These are phyloP conservation scores for Fusarium nematophilum DNA, from an alignment of 2,329 filamentous ascomycete genomes.

Conservation along the genomic window DNA sequence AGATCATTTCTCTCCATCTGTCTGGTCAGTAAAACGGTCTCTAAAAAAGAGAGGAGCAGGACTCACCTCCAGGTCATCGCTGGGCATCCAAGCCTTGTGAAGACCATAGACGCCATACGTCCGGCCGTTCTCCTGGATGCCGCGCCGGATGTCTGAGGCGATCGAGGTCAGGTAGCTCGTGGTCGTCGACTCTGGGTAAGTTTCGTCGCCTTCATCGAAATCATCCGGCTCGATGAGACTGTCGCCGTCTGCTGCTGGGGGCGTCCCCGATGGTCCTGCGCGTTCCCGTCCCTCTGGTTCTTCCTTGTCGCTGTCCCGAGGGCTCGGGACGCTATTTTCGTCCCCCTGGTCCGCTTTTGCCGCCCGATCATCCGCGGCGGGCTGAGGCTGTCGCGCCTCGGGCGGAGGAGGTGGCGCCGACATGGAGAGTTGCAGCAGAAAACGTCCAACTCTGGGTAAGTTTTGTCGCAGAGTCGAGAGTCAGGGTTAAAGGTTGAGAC, in stretches of 20 bases:
- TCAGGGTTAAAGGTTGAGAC: too few relatives aligned
- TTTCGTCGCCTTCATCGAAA: conserved; percentile 37
- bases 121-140: conserved; percentile 38
- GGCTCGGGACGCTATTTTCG: background rate
- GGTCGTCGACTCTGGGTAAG: conserved; percentile 46
- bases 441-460: too few relatives aligned
- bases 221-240: conserved; percentile 36
- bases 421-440: too few relatives aligned
- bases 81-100: conserved; percentile 37
- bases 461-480: too few relatives aligned
- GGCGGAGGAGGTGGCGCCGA: background rate
- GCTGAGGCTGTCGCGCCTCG: background rate
- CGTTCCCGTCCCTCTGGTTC: background rate
- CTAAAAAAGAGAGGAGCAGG: too few relatives aligned
- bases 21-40: background rate
- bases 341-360: conserved; percentile 7
- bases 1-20: conserved; percentile 42
- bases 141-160: conserved; percentile 40
- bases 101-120: conserved; percentile 39
- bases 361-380: background rate
- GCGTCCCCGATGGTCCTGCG: background rate
- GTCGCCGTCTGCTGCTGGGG: conserved; percentile 7
- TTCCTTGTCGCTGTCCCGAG: conserved; percentile 8
- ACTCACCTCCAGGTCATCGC: conserved; percentile 34
- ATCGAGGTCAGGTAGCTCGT: conserved; percentile 46